Base-by-base conservation (phyloP, 306 rosid genomes). In the Acmispon strigosus region DNA sequence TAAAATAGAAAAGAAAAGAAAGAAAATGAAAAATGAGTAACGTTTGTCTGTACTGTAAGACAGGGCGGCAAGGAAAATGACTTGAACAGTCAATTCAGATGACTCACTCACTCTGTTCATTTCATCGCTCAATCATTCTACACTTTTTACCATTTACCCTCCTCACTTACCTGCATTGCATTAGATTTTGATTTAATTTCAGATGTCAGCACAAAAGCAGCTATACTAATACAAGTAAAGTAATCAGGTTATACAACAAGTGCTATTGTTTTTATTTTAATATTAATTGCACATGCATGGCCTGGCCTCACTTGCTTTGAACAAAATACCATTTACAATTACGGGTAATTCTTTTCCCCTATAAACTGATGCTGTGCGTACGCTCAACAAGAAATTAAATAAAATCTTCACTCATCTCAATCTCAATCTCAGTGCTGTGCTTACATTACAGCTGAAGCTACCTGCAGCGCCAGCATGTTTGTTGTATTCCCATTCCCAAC, bases 51-150 rank as follows among this genome's bases (percentile, higher is more conserved):
- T 42, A n/a, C 59, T 44, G 24, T 22, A 76, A 77, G 78, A 5
- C 51, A 67, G 69, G 59, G 62, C 52, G 83, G 80, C 82, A 72
- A 50, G 50, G 81, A 85, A 66, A 80, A 70, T 42, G 85, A 84
- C 88, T 73, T 77, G n/a, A 81, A 82, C 83, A 77, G 73, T 84
- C 87, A 72, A 74, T 77, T 80, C 82, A 47, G 15, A 73, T 29
- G 48, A 67, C 71, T 76, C 27, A 18, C 15, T 59, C 27, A 18
- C 15, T 59, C 73, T 70, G 62, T 88, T 79, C 81, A 75, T 76
- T 74, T 79, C 81, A 75, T 76, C 72, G 75, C 76, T 49, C 65
- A 62, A 75, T 69, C 76, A 62, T 77, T 75, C 72, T 65, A 49
- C 50, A 22, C 4, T 70, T 70, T 62, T 69, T 27, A 77, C 76